Evolutionary conservation across 129 eudicot genomes (phyloP).

Genomic region (Artemisia tridentata): DNA sequence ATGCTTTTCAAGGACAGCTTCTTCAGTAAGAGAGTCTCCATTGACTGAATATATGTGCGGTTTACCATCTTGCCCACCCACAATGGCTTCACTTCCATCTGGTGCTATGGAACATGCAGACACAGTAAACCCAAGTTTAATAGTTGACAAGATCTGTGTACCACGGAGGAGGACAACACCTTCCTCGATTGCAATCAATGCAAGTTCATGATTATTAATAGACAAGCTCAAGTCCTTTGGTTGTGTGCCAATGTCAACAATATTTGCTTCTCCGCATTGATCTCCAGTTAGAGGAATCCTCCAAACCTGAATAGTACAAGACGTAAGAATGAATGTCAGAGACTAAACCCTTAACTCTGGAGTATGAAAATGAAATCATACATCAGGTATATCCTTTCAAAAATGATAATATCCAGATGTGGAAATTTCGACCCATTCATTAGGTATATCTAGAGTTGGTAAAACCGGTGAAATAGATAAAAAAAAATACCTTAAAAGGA

Average conservation of each 20-base stretch:
- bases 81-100: slow-evolving; percentile 81
- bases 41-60: slow-evolving; percentile 67
- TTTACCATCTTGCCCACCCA: slow-evolving; percentile 96
- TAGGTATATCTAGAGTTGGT: not conserved
- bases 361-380: not conserved
- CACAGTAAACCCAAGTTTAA: slow-evolving; percentile 69
- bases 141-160: slow-evolving; percentile 59
- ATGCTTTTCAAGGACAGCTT: slow-evolving; percentile 88
- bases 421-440: not conserved
- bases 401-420: not conserved
- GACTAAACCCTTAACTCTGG: not conserved
- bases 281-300: slow-evolving; percentile 69
- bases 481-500: too few species aligned
- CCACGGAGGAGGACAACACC: slow-evolving; percentile 82
- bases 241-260: slow-evolving; percentile 77
- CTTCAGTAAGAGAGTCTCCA: slow-evolving; percentile 73
- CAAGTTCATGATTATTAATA: slow-evolving; percentile 58
- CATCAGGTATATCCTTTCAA: not conserved
- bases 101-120: slow-evolving; percentile 80
- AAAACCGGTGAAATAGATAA: not conserved
- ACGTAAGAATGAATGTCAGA: not conserved
- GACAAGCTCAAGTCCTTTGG: slow-evolving; percentile 85
- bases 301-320: slow-evolving; percentile 53
- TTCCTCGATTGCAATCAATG: slow-evolving; percentile 63
- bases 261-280: slow-evolving; percentile 67